Conservation (phyloP, 495 filamentous ascomycete genomes). For the Melanomma pulvis-pyrius region DNA sequence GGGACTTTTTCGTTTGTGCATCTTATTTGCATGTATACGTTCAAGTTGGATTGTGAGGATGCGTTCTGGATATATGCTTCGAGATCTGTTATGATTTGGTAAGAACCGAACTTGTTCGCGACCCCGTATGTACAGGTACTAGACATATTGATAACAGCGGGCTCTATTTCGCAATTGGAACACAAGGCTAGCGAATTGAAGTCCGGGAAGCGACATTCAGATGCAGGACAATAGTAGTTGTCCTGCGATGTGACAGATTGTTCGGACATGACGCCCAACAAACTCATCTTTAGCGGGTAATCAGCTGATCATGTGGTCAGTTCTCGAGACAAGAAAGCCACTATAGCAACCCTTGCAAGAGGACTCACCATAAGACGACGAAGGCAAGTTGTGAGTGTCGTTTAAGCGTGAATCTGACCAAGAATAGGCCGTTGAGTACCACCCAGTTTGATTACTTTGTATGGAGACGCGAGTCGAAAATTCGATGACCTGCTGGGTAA, state of each 20-base stretch:
- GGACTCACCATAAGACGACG: not conserved
- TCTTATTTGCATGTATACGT: not conserved
- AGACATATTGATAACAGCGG: not conserved
- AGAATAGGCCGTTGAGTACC: not conserved
- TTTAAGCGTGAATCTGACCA: not conserved
- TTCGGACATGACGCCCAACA: not conserved
- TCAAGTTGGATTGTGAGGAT: not conserved
- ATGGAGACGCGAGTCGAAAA: not conserved
- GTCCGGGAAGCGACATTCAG: not conserved
- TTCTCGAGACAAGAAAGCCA: not conserved
- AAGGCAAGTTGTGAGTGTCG: not conserved
- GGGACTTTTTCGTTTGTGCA: not conserved
- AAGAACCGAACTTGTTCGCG: not conserved
- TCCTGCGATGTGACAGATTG: not conserved
- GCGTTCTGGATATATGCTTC: not conserved
- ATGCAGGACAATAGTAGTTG: conserved; percentile 2
- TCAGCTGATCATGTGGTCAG: not conserved
- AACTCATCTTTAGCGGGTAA: not conserved
- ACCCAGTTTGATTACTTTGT: not conserved
- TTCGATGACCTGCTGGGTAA: conserved; percentile 25
- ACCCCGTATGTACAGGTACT: not conserved
- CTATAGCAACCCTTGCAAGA: not conserved
- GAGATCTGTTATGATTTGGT: not conserved
- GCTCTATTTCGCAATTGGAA: conserved; percentile 2
- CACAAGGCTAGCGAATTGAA: not conserved